These are phyloP conservation scores for Raffaelea albimanens DNA, from an alignment of 2,329 filamentous ascomycete species.

Conservation along the genomic window DNA sequence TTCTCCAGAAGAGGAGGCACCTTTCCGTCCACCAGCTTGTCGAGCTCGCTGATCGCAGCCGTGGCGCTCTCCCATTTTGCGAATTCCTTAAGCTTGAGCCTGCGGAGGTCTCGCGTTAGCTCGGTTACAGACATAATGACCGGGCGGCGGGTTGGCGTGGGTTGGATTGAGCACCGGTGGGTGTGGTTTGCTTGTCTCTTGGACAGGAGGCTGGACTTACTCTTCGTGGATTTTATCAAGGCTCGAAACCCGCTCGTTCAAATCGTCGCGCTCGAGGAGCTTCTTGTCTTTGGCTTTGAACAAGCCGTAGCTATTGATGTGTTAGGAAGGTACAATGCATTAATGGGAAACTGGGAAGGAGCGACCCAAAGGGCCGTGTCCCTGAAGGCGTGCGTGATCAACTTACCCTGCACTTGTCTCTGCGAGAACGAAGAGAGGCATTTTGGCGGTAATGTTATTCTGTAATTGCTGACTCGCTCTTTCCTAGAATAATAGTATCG, in stretches of 20 bases:
- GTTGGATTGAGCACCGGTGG: too few relatives aligned
- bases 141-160: too few relatives aligned
- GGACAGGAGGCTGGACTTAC: too few relatives aligned
- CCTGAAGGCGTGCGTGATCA: slow-evolving; percentile 4
- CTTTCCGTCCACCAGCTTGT: slow-evolving; percentile 84
- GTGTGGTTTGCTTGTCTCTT: too few relatives aligned
- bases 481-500: background rate
- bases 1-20: slow-evolving; percentile 77
- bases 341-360: slow-evolving; percentile 1
- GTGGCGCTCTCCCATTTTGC: slow-evolving; percentile 93
- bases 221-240: slow-evolving; percentile 80
- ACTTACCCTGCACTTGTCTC: slow-evolving; percentile 78
- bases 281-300: slow-evolving; percentile 99
- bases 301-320: slow-evolving; percentile 68
- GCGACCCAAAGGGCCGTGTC: background rate
- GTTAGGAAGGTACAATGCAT: slow-evolving; percentile 1
- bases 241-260: slow-evolving; percentile 60
- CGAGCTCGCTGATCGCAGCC: slow-evolving; percentile 81
- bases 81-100: slow-evolving; percentile 93
- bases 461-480: background rate
- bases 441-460: slow-evolving; percentile 30
- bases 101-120: slow-evolving; percentile 22
- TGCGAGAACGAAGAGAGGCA: slow-evolving; percentile 87
- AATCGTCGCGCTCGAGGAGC: slow-evolving; percentile 78
- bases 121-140: too few relatives aligned